Base-by-base conservation (phyloP, 768 basidiomycete genomes). In the Melanogaster broomeanus region DNA sequence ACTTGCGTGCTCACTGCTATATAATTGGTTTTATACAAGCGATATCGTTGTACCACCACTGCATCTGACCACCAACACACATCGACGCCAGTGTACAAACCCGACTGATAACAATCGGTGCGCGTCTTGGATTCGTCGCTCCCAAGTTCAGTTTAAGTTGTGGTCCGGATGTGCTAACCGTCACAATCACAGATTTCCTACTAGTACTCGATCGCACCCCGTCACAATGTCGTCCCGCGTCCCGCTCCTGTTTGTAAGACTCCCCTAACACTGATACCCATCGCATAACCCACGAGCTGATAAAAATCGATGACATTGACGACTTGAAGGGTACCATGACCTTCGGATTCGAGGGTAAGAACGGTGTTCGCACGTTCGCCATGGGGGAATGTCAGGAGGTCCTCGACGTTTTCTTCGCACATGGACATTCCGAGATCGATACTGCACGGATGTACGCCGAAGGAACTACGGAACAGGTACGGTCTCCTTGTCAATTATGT, bases 391-490 rank as follows among this genome's bases (percentile, higher is more conserved):
- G 71, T 48, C 75, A 79, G 52, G 72, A 73, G 38, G 74, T 82
- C 41, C 52, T 83, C 42, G 72, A 80, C 28, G 59, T 67, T 3
- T 79, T 78, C 63, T 66, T 75, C 41, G 56, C 58, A 13, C 62
- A 74, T 40, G 77, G 77, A 3, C 69, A 78, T 48, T 68, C 57
- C 8, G 76, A 79, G 58, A 63, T 84, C 21, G 82, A 84, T 51
- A 78, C 80, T 0, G 76, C 81, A 9, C 71, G 79, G 16, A 58
- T 71, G 7, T 83, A 85, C 49, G 72, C 67, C 11, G 72, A 72
- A 22, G 81, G 82, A 1, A 83, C 83, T 0, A 81, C 81, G 7
- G 83, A 87, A 61, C 71, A 73, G 61, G 79, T 77, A 34, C 8
- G 67, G 44, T 2, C 22, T 8, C 10, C 5, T 6, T 9, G 42